These are phyloP conservation scores for Heliamphora exappendiculata DNA, from an alignment of 148 eudicot species.

Conservation along the genomic window DNA sequence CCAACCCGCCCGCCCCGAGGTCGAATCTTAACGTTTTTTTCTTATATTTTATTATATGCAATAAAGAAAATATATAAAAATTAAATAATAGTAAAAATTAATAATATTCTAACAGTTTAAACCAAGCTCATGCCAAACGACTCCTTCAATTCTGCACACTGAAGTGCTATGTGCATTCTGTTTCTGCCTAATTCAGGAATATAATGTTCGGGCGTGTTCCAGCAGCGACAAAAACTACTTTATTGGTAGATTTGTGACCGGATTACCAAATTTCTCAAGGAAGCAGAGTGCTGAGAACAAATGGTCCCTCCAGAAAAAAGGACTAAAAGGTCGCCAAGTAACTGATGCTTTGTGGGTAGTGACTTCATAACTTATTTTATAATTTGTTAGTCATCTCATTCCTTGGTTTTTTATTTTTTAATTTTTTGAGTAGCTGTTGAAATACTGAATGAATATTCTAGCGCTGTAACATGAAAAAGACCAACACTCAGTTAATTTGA, in stretches of 20 bases:
- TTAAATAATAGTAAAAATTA: too few species aligned
- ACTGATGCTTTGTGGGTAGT: conserved; percentile 60
- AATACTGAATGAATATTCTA: not conserved
- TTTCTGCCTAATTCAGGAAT: conserved; percentile 49
- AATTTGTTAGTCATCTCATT: not conserved
- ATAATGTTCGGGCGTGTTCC: conserved; percentile 62
- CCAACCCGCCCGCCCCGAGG: too few species aligned
- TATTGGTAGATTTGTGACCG: conserved; percentile 72
- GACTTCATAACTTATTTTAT: not conserved
- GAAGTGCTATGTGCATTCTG: conserved; percentile 2
- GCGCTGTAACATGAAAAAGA: not conserved
- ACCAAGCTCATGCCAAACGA: not conserved
- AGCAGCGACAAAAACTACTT: conserved; percentile 73
- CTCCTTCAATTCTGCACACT: not conserved
- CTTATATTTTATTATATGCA: not conserved
- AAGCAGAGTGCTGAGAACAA: conserved; percentile 69
- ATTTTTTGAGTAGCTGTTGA: not conserved
- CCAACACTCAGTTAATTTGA: not conserved
- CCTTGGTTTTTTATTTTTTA: not conserved
- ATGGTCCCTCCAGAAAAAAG: conserved; percentile 85
- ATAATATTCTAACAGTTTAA: too few species aligned
- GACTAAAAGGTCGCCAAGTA: conserved; percentile 64
- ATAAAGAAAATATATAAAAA: too few species aligned
- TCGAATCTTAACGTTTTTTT: too few species aligned
- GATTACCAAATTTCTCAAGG: conserved; percentile 72